Evolutionary conservation across 371 early-diverging fungal species (phyloP), one percentile per base, ranked within the genome.

Genomic region (Gilbertella persicaria): DNA sequence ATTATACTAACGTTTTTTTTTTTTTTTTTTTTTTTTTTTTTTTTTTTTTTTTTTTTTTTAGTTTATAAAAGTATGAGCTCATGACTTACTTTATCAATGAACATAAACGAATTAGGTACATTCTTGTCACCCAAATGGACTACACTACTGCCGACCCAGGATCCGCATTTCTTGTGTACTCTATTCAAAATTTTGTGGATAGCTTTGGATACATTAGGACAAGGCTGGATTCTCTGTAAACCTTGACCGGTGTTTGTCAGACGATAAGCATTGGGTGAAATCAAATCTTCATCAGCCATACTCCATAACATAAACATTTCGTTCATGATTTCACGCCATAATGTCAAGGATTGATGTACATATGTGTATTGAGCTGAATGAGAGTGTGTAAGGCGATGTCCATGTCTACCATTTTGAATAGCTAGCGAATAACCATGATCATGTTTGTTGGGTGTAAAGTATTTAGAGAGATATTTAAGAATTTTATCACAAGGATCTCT

Each of bases 221-320:
- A 93, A 33, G 65, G 58, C 55, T 92, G 93, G 20, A 89, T 88
- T 53, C 93, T 89, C 57, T 98, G 92, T 54, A 97, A 69, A 12
- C 98, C 98, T 73, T 98, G 98, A 5, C 98, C 98, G 2, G 98
- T 98, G 63, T 98, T 96, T 25, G 90, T 80, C 47, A 98, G 77
- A 13, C 96, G 79, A 77, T 98, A 98, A 10, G 79, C 58, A 62
- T 85, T 90, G 23, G 60, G 57, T n/a, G 77, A 73, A 33, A 96
- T 71, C 70, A 98, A 60, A 66, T 98, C 98, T 37, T 75, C 55
- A 69, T 98, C 98, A 2, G 98, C 86, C 40, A 94, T 64, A 48
- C 73, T 79, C 98, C 98, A 98, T 13, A 98, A 85, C 86, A 86
- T 87, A 69, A 94, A 98, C 95, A 97, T 95, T 57, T 97, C 96